Evolutionary conservation across 805 yeast species (phyloP), one percentile per base, ranked within the genome.

Genomic region (Pichia paraexigua): DNA sequence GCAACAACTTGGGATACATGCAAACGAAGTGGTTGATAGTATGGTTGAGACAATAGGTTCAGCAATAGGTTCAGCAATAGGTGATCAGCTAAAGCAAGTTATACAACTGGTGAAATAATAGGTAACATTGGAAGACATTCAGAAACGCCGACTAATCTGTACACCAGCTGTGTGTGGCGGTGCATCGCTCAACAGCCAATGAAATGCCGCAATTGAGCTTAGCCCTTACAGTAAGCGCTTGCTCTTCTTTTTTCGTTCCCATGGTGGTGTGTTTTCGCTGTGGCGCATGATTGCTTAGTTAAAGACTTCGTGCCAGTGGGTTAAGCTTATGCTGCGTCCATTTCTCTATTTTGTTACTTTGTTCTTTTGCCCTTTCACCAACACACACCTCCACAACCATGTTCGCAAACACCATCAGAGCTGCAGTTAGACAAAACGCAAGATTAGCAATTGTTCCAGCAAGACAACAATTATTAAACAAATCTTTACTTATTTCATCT

Each of bases 381-480:
- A 39, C 48, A 46, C 41, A 42, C 43, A 20, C 45, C 3, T 8
- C 30, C 40, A 20, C 20, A 24, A 57, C 43, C 51, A 68, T 68
- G 72, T 64, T 68, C 52, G 62, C 70, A 50, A 42, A 52, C 47
- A 60, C 68, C 46, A 57, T 67, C 55, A 67, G 68, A 63, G 60
- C 67, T 51, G 67, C 66, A 46, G 55, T 65, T 49, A 68, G 69
- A 66, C 66, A 63, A 52, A 62, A 65, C 57, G 48, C 58, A 45
- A 64, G 67, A 64, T 49, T 60, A 41, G 57, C 60, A 45, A 60
- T 57, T 52, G 51, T 51, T 28, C 58, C 62, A 49, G 58, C 58
- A 40, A 52, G 54, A 49, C 47, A 42, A 46, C 52, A 49, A 52
- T 27, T 49, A 22, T 20, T 49, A 21, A 53, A 45, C 45, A 51